Percentiles rank a stretch among this genome's conserved stretches.
Evolutionary conservation across 768 basidiomycete genomes (phyloP).

Genomic region (Lyophyllum shimeji): DNA sequence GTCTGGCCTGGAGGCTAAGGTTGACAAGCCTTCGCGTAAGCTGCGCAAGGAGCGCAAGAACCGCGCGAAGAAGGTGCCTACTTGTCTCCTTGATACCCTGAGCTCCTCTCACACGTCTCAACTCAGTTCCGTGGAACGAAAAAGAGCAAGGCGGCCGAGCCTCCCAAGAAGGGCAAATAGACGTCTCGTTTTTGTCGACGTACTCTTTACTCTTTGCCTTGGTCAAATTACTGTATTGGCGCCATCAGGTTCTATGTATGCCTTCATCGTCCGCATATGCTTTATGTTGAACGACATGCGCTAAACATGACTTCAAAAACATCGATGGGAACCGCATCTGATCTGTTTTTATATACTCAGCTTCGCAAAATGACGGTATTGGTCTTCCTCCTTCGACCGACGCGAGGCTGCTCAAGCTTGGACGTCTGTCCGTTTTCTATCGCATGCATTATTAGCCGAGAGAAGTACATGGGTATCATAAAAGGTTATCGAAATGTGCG

Average conservation of each 20-base stretch:
- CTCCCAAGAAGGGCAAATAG: slow-evolving; percentile 92
- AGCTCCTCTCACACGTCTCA: slow-evolving; percentile 8
- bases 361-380: background rate
- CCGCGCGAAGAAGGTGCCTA: slow-evolving; percentile 90
- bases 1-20: slow-evolving; percentile 73
- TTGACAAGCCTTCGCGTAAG: slow-evolving; percentile 91
- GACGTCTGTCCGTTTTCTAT: too few species aligned
- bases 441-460: slow-evolving; percentile 7
- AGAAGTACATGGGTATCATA: slow-evolving; percentile 30
- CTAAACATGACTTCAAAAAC: slow-evolving; percentile 4
- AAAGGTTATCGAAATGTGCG: slow-evolving; percentile 13
- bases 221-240: slow-evolving; percentile 26
- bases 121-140: slow-evolving; percentile 88
- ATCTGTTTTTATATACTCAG: too few species aligned
- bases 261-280: slow-evolving; percentile 17
- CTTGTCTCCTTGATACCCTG: background rate
- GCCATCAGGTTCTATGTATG: slow-evolving; percentile 18
- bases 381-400: background rate
- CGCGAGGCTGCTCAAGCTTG: too few species aligned
- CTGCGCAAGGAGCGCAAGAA: slow-evolving; percentile 99
- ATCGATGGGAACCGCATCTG: background rate
- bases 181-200: slow-evolving; percentile 26
- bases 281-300: slow-evolving; percentile 19
- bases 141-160: slow-evolving; percentile 91
- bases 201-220: slow-evolving; percentile 26